phyloP scores from a whole-genome alignment of 106 monocot species.

The Triglochin maritima region DNA sequence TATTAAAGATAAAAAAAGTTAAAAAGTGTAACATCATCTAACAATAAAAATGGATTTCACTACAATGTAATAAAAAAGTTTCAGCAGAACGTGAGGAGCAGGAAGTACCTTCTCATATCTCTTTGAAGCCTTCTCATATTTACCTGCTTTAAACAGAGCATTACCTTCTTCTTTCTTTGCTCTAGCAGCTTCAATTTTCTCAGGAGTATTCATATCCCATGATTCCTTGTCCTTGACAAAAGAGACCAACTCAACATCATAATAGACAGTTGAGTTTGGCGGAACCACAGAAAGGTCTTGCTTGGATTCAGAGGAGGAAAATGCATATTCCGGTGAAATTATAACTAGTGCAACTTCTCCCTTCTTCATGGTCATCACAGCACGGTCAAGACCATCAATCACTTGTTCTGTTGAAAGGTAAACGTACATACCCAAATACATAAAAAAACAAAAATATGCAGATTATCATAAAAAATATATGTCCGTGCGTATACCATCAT shows the following conservation, averaged over 20 bases:
- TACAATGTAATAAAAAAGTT: background rate
- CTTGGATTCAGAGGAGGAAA: slow-evolving; percentile 47
- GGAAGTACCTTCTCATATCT: slow-evolving; percentile 59
- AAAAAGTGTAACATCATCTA: background rate
- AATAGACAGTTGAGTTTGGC: slow-evolving; percentile 51
- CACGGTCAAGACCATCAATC: slow-evolving; percentile 60
- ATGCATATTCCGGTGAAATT: slow-evolving; percentile 69
- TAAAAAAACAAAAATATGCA: background rate
- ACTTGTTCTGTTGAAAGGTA: slow-evolving; percentile 54
- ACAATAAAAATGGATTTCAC: background rate
- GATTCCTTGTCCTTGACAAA: slow-evolving; percentile 93
- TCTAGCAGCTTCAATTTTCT: slow-evolving; percentile 77
- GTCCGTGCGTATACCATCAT: slow-evolving; percentile 42
- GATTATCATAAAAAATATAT: background rate
- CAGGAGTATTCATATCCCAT: slow-evolving; percentile 62
- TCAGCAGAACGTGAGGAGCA: no score
- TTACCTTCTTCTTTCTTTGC: slow-evolving; percentile 85
- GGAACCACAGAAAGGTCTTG: slow-evolving; percentile 75
- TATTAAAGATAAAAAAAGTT: background rate
- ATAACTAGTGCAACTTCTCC: slow-evolving; percentile 83
- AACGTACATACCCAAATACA: background rate
- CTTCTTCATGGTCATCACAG: slow-evolving; percentile 87
- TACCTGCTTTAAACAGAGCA: slow-evolving; percentile 44
- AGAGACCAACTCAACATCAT: slow-evolving; percentile 81
- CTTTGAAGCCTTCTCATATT: slow-evolving; percentile 53